Evolutionary conservation across 2,329 filamentous ascomycete species (phyloP).

Genomic region (Colletotrichum sp.): DNA sequence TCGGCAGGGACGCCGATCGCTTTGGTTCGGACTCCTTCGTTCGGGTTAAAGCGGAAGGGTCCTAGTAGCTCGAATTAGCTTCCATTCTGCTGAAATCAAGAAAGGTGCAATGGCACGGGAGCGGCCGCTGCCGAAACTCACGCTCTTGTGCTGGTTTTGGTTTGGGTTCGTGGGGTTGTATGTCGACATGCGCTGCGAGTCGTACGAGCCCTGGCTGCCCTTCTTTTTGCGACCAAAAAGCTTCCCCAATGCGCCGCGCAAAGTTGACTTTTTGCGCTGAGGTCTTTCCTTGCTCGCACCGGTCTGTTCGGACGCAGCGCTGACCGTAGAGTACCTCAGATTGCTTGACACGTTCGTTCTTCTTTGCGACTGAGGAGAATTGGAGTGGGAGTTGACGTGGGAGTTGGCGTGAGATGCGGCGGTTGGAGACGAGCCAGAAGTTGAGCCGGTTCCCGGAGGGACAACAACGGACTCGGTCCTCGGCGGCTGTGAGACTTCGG

Average conservation of each 20-base stretch:
- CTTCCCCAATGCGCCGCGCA: conserved; percentile 60
- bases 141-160: conserved; percentile 56
- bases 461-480: conserved; percentile 5
- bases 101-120: conserved; percentile 8
- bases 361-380: conserved; percentile 31
- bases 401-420: conserved; percentile 3
- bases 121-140: conserved; percentile 38
- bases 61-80: conserved; percentile 30
- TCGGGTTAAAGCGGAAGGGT: conserved; percentile 41
- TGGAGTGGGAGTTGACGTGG: neutral
- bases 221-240: conserved; percentile 66
- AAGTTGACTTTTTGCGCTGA: conserved; percentile 61
- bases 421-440: conserved; percentile 8
- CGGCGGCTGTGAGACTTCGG: conserved; percentile 7
- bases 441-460: conserved; percentile 5
- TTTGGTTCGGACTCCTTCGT: conserved; percentile 47
- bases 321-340: conserved; percentile 54
- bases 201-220: conserved; percentile 35
- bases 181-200: conserved; percentile 30
- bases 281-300: conserved; percentile 40
- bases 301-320: conserved; percentile 41
- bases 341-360: conserved; percentile 44
- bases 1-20: conserved; percentile 63
- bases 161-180: conserved; percentile 40
- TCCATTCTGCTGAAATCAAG: neutral